These are phyloP conservation scores for Yamadazyma diddensiae DNA, from an alignment of 1,139 yeast species.

Conservation along the genomic window DNA sequence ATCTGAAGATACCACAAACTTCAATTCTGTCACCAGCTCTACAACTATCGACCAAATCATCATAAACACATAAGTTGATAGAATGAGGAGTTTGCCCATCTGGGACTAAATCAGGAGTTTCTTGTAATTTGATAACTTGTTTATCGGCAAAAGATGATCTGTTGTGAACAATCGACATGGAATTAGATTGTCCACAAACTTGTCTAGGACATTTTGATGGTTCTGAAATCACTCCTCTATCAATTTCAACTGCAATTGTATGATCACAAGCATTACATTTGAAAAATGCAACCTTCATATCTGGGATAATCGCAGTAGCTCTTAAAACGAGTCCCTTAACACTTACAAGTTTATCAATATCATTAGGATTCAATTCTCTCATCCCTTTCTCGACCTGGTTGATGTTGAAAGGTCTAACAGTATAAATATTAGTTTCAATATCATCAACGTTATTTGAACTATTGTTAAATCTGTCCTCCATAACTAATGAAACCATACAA, in stretches of 20 bases:
- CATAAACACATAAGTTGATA: slow-evolving; percentile 89
- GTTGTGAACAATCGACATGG: slow-evolving; percentile 90
- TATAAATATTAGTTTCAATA: slow-evolving; percentile 77
- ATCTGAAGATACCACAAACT: slow-evolving; percentile 92
- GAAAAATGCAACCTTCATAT: slow-evolving; percentile 96
- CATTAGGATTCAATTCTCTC: slow-evolving; percentile 94
- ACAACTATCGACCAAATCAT: slow-evolving; percentile 90
- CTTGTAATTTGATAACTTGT: slow-evolving; percentile 91
- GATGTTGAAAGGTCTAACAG: slow-evolving; percentile 83
- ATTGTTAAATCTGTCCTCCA: slow-evolving; percentile 44
- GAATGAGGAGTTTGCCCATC: slow-evolving; percentile 99
- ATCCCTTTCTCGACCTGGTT: slow-evolving; percentile 68
- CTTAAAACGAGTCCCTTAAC: slow-evolving; percentile 90
- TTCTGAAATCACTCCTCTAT: slow-evolving; percentile 90
- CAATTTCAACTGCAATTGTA: slow-evolving; percentile 87
- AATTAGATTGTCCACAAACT: slow-evolving; percentile 78
- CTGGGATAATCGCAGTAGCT: slow-evolving; percentile 91
- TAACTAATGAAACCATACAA: slow-evolving; percentile 75
- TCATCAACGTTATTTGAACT: slow-evolving; percentile 50
- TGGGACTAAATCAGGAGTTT: slow-evolving; percentile 97
- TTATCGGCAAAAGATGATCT: slow-evolving; percentile 92
- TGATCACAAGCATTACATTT: slow-evolving; percentile 95
- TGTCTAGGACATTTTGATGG: slow-evolving; percentile 91
- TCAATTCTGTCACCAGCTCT: slow-evolving; percentile 97
- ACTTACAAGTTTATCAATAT: slow-evolving; percentile 88